Base-by-base conservation (phyloP, 345 rosid species). In the Combretum micranthum region DNA sequence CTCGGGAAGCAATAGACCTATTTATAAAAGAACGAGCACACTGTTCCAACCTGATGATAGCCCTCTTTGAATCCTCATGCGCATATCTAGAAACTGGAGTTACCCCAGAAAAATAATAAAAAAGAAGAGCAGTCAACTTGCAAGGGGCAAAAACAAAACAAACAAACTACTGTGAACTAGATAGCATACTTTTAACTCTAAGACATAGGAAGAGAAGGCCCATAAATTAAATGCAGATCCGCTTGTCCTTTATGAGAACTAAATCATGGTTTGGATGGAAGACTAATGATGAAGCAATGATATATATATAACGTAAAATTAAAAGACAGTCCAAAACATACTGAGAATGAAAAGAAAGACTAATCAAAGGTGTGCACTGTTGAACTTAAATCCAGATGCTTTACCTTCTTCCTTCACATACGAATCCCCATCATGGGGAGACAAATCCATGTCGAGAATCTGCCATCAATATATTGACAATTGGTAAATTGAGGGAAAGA, bases 11-110 rank as follows among this genome's bases (percentile, higher is more conserved):
- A 69, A 83, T 77, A 45, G 79, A 77, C 78, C 95, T 76, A 62
- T 63, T 81, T 77, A 74, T 57, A 53, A 73, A 82, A 56, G 92
- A 67, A 50, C 44, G 65, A 59, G 86, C 83, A 68, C 83, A 59
- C 63, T 77, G 89, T 66, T 85, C 88, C 79, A 84, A 66, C 71
- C 96, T 74, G 61, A 75, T 70, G 64, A 76, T 73, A 52, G 72
- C 61, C 71, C 75, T 68, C 73, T 66, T 82, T 49, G 79, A 56
- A 37, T 79, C 76, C 64, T 77, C 88, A 44, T 66, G 70, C 61
- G 58, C 82, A 66, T 85, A 83, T 59, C 71, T 76, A 64, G 71
- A 66, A 25, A 82, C 86, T 90, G 69, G 63, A 62, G 20, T 67
- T 54, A 45, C 39, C 39, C 39, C 39, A 32, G 39, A 32, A 32